A percentile compares a stretch with the other conserved stretches of the same genome.
phyloP scores from a whole-genome alignment of 768 basidiomycete genomes.

The Multifurca ochricompacta region DNA sequence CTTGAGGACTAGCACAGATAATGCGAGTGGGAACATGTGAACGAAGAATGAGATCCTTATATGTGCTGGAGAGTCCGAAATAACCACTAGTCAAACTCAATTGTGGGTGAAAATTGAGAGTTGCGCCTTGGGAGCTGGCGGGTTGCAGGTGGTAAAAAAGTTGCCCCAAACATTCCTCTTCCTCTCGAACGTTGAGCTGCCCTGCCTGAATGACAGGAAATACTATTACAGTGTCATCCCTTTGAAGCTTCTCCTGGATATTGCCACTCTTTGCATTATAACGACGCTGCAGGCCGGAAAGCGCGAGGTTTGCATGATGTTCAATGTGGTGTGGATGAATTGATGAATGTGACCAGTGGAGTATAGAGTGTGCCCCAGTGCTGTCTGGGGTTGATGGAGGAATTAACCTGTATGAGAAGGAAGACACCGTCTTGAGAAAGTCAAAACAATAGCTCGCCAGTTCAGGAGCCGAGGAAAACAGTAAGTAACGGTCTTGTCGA shows the following conservation, averaged over 20 bases:
- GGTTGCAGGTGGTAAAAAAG: conserved; percentile 41
- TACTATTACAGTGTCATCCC: conserved; percentile 41
- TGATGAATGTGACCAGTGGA: conserved; percentile 60
- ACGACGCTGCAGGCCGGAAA: conserved; percentile 53
- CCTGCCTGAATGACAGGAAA: conserved; percentile 88
- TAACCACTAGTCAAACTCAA: conserved; percentile 92
- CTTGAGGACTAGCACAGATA: conserved; percentile 82
- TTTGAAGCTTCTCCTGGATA: conserved; percentile 7
- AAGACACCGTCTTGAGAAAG: conserved; percentile 59
- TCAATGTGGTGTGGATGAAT: conserved; percentile 68
- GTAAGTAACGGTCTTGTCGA: conserved; percentile 90
- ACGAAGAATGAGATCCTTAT: conserved; percentile 63
- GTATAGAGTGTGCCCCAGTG: conserved; percentile 18
- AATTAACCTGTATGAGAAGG: conserved; percentile 62
- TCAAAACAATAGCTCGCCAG: conserved; percentile 80
- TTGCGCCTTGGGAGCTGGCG: not conserved
- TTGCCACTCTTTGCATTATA: conserved; percentile 14
- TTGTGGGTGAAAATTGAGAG: conserved; percentile 30
- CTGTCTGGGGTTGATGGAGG: conserved; percentile 31
- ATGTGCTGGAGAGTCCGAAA: conserved; percentile 77
- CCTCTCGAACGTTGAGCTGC: conserved; percentile 79
- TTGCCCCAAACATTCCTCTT: conserved; percentile 53
- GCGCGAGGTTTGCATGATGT: conserved; percentile 43
- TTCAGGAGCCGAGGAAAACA: conserved; percentile 49
- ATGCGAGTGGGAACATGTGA: conserved; percentile 57